Conservation (phyloP, 202 grass and related monocot genomes). For the Zizania palustris region DNA sequence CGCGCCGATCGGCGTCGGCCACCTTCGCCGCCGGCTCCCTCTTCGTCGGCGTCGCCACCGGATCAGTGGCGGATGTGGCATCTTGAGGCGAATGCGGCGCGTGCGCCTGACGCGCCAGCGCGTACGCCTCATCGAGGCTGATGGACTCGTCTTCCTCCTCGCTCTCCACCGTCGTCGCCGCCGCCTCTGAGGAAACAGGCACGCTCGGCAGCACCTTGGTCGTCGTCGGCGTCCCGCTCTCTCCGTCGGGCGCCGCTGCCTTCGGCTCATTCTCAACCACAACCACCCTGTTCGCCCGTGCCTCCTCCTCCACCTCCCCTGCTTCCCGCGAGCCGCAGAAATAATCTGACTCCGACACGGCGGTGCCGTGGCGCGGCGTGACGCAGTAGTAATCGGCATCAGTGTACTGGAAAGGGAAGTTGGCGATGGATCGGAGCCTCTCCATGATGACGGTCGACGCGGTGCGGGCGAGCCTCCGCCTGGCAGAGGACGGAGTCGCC, state of each 20-base stretch:
- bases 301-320: neutral
- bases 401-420: constrained; percentile 19
- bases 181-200: neutral
- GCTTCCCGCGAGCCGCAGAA: neutral
- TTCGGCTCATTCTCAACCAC: neutral
- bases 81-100: neutral
- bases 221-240: neutral
- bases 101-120: neutral
- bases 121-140: constrained; percentile 37
- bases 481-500: neutral
- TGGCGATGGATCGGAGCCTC: constrained; percentile 38
- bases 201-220: neutral
- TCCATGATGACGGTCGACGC: constrained; percentile 43
- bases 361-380: neutral
- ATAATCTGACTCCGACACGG: neutral
- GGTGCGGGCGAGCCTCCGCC: constrained; percentile 28
- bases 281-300: neutral
- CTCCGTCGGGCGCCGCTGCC: no score
- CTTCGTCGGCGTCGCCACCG: neutral
- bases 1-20: neutral
- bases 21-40: constrained; percentile 19
- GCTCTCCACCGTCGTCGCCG: neutral
- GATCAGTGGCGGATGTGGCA: neutral
- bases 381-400: neutral
- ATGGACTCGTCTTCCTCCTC: neutral